A percentile compares a stretch with the other conserved stretches of the same genome.
These are phyloP conservation scores for Platanthera zijinensis DNA, from an alignment of 106 monocot species.

Conservation along the genomic window DNA sequence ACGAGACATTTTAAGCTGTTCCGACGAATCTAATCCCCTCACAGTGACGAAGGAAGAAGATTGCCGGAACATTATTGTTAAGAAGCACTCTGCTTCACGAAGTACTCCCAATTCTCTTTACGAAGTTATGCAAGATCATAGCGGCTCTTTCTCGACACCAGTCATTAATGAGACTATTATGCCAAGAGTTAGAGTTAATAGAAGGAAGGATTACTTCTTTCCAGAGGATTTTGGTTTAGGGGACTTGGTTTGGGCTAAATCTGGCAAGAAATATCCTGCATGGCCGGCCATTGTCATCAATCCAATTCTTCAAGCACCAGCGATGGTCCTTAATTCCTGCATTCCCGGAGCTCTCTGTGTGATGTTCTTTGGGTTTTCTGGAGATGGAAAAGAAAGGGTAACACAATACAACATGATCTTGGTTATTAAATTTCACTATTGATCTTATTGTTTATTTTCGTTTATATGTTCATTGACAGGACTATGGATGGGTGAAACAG, in stretches of 20 bases:
- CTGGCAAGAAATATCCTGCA: slow-evolving; percentile 61
- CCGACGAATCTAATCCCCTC: not conserved
- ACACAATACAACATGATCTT: not conserved
- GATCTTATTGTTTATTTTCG: not conserved
- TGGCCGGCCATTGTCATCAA: slow-evolving; percentile 95
- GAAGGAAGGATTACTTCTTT: slow-evolving; percentile 32
- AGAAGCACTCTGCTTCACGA: slow-evolving; percentile 25
- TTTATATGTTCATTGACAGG: slow-evolving; percentile 34
- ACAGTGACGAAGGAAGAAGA: slow-evolving; percentile 20
- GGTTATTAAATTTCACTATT: not conserved
- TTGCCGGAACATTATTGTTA: slow-evolving; percentile 22
- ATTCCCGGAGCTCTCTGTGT: slow-evolving; percentile 72
- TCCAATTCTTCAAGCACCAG: slow-evolving; percentile 55
- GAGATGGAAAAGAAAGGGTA: slow-evolving; percentile 62
- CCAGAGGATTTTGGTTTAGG: slow-evolving; percentile 65
- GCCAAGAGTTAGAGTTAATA: slow-evolving; percentile 15
- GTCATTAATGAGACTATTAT: slow-evolving; percentile 7
- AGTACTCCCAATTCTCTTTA: slow-evolving; percentile 32
- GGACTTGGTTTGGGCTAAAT: slow-evolving; percentile 85
- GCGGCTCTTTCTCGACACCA: not conserved
- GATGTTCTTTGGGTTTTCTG: slow-evolving; percentile 85
- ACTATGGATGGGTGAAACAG: slow-evolving; percentile 92
- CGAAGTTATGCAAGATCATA: slow-evolving; percentile 3
- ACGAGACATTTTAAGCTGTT: not conserved
- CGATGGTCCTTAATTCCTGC: slow-evolving; percentile 56